phyloP scores from a whole-genome alignment of 805 yeast species.

The Sugiyamaella smithiae region DNA sequence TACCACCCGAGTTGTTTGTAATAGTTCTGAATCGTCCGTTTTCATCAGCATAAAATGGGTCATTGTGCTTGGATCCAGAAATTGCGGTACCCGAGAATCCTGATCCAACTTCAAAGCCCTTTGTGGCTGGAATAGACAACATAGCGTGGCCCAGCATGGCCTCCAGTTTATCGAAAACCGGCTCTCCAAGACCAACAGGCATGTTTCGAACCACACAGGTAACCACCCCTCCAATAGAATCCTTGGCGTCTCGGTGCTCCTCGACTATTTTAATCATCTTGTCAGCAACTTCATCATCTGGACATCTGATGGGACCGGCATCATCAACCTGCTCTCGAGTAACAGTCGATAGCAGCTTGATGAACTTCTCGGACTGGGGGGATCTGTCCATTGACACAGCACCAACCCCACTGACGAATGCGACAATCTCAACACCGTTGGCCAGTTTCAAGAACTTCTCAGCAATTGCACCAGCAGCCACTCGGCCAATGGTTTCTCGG shows the following conservation, averaged over 20 bases:
- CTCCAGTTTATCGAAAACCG: constrained; percentile 94
- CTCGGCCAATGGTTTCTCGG: constrained; percentile 97
- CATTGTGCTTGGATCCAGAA: constrained; percentile 94
- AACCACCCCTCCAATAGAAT: constrained; percentile 96
- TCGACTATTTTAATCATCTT: constrained; percentile 86
- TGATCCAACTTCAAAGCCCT: constrained; percentile 96
- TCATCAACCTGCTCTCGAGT: constrained; percentile 88
- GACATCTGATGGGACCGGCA: constrained; percentile 91
- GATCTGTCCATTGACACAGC: constrained; percentile 71
- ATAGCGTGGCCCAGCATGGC: constrained; percentile 96
- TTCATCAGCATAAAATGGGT: constrained; percentile 67
- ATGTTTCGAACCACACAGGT: constrained; percentile 94
- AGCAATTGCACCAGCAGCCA: constrained; percentile 98
- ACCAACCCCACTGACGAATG: constrained; percentile 94
- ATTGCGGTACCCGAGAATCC: constrained; percentile 88
- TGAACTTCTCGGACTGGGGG: constrained; percentile 61
- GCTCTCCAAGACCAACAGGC: constrained; percentile 97
- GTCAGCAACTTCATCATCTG: constrained; percentile 66
- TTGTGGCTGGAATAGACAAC: constrained; percentile 96
- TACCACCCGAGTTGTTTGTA: constrained; percentile 94
- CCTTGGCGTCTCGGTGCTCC: constrained; percentile 77
- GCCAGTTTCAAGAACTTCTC: constrained; percentile 80
- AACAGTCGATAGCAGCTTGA: constrained; percentile 63
- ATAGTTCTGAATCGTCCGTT: constrained; percentile 70
- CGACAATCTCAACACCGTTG: constrained; percentile 87